Base-by-base conservation (phyloP, 805 yeast genomes). In the Suhomyces prunicola region DNA sequence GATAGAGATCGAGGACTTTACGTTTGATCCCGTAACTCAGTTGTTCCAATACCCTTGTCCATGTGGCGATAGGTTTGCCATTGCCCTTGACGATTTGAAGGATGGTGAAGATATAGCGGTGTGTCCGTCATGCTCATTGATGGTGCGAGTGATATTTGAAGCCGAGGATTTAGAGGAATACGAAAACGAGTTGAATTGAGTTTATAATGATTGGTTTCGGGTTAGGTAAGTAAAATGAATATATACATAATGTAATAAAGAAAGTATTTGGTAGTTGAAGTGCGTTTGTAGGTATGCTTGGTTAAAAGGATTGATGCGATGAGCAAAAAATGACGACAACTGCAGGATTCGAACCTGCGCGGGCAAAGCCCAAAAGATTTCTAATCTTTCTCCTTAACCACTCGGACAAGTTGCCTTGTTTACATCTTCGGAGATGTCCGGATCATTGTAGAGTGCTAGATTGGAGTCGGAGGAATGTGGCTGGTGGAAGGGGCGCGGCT, bases 61-160 rank as follows among this genome's bases (percentile, higher is more conserved):
- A 1, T 94, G 99, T 70, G 99, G 99, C 8, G 99, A 94, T 69
- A 79, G 85, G 64, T 94, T 94, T 71, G 96, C 93, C 65, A 88
- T 94, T 26, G 77, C 83, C 29, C 76, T 91, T 48, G 94, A 87
- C 61, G 99, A 94, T 66, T 76, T 94, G 68, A 76, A 78, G 56
- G 97, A 91, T 60, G 99, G 97, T 7, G 96, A 90, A 61, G 91
- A 90, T 55, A 84, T 90, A 29, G 99, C 99, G 0, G 96, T 93
- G 15, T 94, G 99, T 70, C 99, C 99, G 27, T 87, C 96, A 52
- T 94, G 99, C 71, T 88, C 96, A 19, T 75, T 94, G 50, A 91
- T 90, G 96, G 91, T 91, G 39, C 86, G 88, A 66, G 96, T 94
- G 31, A 87, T 94, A 1, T 94, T 86, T 67, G 99, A 94, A 41